Percentiles rank a stretch among this genome's conserved stretches.
These are phyloP conservation scores for Leccinum subrobustum DNA, from an alignment of 1,284 basidiomycete genomes.

Conservation along the genomic window DNA sequence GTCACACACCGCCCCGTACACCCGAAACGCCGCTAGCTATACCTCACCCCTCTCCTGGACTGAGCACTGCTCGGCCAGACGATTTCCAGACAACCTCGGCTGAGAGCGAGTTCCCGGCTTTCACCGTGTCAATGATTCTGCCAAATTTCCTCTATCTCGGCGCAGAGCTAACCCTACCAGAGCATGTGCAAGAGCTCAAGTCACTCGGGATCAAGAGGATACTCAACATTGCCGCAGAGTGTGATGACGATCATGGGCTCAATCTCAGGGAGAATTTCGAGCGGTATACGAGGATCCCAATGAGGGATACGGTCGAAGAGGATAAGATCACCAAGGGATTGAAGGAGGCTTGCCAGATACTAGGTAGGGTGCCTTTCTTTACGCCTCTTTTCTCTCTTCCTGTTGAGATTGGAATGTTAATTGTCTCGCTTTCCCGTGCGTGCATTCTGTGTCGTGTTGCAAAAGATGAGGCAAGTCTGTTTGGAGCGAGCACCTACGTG, in stretches of 20 bases:
- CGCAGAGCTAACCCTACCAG: constrained; percentile 75
- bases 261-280: constrained; percentile 69
- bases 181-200: constrained; percentile 75
- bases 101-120: constrained; percentile 59
- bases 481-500: constrained; percentile 88
- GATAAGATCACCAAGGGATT: constrained; percentile 84
- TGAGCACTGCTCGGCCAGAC: constrained; percentile 59
- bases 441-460: constrained; percentile 1
- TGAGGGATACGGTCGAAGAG: constrained; percentile 95
- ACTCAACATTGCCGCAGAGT: constrained; percentile 90
- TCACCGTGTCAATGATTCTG: constrained; percentile 85
- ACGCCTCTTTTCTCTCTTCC: background rate
- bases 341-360: constrained; percentile 79
- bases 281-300: constrained; percentile 82
- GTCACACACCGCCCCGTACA: constrained; percentile 51
- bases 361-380: constrained; percentile 56
- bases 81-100: constrained; percentile 51
- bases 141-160: constrained; percentile 91
- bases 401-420: constrained; percentile 5
- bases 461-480: constrained; percentile 88
- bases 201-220: constrained; percentile 83
- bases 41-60: constrained; percentile 39
- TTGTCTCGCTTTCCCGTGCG: background rate
- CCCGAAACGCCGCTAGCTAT: constrained; percentile 46
- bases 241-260: constrained; percentile 80